Percentiles rank a stretch among this genome's conserved stretches.
Conservation (phyloP, 2,329 filamentous ascomycete genomes). For the Monascus ruber region DNA sequence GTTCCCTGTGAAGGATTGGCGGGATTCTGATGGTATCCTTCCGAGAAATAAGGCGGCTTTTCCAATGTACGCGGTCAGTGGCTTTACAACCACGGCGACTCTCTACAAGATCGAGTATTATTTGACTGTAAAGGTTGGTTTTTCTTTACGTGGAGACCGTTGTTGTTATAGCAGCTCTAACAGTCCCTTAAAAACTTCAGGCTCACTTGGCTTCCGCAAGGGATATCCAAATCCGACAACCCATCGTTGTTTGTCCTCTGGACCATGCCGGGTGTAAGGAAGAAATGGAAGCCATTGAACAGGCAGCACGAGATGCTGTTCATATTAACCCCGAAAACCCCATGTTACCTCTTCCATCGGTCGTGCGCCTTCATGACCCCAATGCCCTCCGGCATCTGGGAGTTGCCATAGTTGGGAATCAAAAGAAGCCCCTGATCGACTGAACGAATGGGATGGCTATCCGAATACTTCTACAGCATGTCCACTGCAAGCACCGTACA, state of each 20-base stretch:
- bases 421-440: slow-evolving; percentile 54
- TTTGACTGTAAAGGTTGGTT: slow-evolving; percentile 73
- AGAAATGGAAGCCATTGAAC: slow-evolving; percentile 96
- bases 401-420: slow-evolving; percentile 51
- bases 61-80: slow-evolving; percentile 75
- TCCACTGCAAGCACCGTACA: no score
- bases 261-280: slow-evolving; percentile 95
- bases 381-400: slow-evolving; percentile 49
- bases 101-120: slow-evolving; percentile 99
- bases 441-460: slow-evolving; percentile 27
- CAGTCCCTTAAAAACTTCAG: slow-evolving; percentile 35
- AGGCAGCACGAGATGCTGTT: slow-evolving; percentile 84
- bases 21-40: slow-evolving; percentile 78
- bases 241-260: slow-evolving; percentile 89
- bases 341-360: slow-evolving; percentile 75
- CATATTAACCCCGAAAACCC: slow-evolving; percentile 82
- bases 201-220: slow-evolving; percentile 76
- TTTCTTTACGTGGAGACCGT: neutral
- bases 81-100: slow-evolving; percentile 86
- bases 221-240: slow-evolving; percentile 80
- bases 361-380: slow-evolving; percentile 67
- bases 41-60: slow-evolving; percentile 77
- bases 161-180: slow-evolving; percentile 5
- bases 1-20: slow-evolving; percentile 78
- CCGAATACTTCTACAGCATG: no score